Evolutionary conservation across 805 yeast genomes (phyloP).

Genomic region (Grigorovia yakushimaensis): DNA sequence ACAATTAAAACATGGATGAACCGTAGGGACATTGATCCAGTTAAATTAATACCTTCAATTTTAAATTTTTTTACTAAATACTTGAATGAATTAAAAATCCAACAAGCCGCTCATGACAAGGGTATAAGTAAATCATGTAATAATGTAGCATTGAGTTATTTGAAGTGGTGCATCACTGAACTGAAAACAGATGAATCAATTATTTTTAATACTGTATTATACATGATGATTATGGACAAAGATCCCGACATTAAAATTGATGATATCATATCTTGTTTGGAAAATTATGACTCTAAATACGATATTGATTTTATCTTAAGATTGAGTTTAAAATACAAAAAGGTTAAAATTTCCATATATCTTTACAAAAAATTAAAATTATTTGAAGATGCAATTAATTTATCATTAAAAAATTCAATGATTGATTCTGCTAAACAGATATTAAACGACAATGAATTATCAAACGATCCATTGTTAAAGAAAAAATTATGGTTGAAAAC

Average conservation of each 20-base stretch:
- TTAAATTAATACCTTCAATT: conserved; percentile 64
- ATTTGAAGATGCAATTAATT: conserved; percentile 69
- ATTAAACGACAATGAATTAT: conserved; percentile 28
- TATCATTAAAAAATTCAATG: conserved; percentile 56
- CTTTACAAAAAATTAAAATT: conserved; percentile 60
- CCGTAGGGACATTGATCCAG: conserved; percentile 42
- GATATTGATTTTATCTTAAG: conserved; percentile 72
- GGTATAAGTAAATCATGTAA: too few relatives aligned
- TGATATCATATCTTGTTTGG: conserved; percentile 45
- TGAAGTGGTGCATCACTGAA: conserved; percentile 44
- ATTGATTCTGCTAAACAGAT: conserved; percentile 17
- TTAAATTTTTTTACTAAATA: conserved; percentile 52
- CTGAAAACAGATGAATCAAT: conserved; percentile 33
- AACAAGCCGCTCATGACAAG: conserved; percentile 28
- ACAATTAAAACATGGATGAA: conserved; percentile 76
- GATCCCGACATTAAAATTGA: conserved; percentile 24
- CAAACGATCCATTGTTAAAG: conserved; percentile 40
- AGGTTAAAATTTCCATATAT: conserved; percentile 56
- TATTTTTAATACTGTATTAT: conserved; percentile 61
- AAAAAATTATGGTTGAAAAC: conserved; percentile 70
- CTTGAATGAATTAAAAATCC: conserved; percentile 8
- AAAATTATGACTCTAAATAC: conserved; percentile 29
- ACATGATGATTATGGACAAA: conserved; percentile 45
- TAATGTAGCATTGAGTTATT: conserved; percentile 61
- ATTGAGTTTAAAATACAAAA: conserved; percentile 51